Percentiles rank a stretch among this genome's conserved stretches.
These are phyloP conservation scores for Plenodomus tracheiphilus DNA, from an alignment of 2,329 filamentous ascomycete species.

Conservation along the genomic window DNA sequence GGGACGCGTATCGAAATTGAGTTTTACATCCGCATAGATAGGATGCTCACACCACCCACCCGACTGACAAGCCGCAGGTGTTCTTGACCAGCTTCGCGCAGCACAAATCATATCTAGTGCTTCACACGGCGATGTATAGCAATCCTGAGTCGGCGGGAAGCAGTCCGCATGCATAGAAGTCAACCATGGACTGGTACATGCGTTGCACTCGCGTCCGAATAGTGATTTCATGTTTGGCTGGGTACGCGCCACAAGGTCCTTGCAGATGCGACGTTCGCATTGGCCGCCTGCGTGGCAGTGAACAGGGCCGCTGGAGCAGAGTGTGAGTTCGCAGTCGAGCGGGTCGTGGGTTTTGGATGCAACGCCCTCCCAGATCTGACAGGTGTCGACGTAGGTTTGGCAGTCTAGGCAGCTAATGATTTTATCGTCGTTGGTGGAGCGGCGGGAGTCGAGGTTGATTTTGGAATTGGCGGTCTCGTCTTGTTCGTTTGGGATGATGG, in stretches of 20 bases:
- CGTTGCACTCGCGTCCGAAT: background rate
- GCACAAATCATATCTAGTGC: background rate
- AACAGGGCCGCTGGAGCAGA: background rate
- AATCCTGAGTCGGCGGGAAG: background rate
- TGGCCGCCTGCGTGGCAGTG: background rate
- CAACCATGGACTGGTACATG: background rate
- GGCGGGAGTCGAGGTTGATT: background rate
- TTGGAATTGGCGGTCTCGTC: background rate
- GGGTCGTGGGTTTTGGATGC: background rate
- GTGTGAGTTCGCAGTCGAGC: background rate
- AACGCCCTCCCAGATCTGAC: background rate
- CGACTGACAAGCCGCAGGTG: background rate
- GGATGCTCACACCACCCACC: background rate
- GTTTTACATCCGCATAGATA: background rate
- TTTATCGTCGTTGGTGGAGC: background rate
- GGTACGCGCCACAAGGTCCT: background rate
- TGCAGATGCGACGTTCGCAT: conserved; percentile 5
- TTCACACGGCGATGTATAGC: background rate
- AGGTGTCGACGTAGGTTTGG: background rate
- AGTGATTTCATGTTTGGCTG: background rate
- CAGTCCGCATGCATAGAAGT: background rate
- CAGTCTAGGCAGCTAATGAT: conserved; percentile 1
- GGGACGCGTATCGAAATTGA: background rate
- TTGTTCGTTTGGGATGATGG: background rate
- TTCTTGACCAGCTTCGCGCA: background rate